phyloP scores from a whole-genome alignment of 2,329 filamentous ascomycete genomes.

The Fusarium citri region DNA sequence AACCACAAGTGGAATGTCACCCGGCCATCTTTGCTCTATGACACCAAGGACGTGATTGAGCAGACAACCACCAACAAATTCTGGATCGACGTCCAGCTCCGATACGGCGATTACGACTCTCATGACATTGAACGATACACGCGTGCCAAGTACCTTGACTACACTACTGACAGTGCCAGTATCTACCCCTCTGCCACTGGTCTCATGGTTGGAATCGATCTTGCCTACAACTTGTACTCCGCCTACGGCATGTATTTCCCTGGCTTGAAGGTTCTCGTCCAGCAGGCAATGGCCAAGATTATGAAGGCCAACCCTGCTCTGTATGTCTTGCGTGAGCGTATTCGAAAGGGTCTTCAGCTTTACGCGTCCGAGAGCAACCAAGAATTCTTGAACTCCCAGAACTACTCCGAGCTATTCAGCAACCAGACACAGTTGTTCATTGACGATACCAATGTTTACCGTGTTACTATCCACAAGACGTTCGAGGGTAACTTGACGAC shows the following conservation, averaged over 20 bases:
- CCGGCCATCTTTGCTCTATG: constrained; percentile 89
- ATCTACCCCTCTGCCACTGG: constrained; percentile 98
- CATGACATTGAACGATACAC: constrained; percentile 99
- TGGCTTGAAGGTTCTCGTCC: constrained; percentile 91
- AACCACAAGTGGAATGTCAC: constrained; percentile 99
- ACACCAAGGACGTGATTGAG: constrained; percentile 96
- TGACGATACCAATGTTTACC: constrained; percentile 98
- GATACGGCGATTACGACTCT: constrained; percentile 98
- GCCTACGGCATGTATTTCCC: constrained; percentile 99
- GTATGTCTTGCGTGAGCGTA: constrained; percentile 96
- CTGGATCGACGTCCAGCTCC: constrained; percentile 96
- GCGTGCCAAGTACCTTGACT: constrained; percentile 97
- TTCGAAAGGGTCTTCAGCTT: constrained; percentile 95
- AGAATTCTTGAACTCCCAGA: constrained; percentile 98
- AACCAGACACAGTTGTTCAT: constrained; percentile 99
- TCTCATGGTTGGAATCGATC: constrained; percentile 96
- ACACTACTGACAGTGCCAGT: constrained; percentile 98
- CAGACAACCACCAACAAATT: constrained; percentile 98
- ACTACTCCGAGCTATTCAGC: constrained; percentile 99
- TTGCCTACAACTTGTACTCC: constrained; percentile 98
- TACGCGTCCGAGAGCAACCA: constrained; percentile 99
- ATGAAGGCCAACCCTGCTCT: constrained; percentile 99
- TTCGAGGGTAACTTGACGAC: constrained; percentile 99
- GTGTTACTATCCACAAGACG: constrained; percentile 99
- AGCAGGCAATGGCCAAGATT: constrained; percentile 99